Conservation (phyloP, 495 filamentous ascomycete genomes). For the Lasiosphaeria hispida region DNA sequence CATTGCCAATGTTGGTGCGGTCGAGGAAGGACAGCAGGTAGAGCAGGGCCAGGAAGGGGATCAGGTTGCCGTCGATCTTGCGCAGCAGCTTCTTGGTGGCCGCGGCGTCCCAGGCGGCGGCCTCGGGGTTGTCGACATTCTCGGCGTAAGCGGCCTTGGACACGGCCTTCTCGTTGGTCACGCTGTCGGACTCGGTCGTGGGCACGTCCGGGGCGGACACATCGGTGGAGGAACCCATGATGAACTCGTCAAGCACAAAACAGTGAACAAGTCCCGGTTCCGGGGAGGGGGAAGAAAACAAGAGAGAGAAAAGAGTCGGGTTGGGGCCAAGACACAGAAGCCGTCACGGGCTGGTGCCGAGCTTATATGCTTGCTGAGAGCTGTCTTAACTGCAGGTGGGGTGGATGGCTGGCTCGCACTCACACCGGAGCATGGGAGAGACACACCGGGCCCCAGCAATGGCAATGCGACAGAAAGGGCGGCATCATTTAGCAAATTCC, state of each 20-base stretch:
- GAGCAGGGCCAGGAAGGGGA: slow-evolving; percentile 53
- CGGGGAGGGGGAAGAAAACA: no score
- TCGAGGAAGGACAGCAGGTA: slow-evolving; percentile 74
- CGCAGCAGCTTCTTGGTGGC: slow-evolving; percentile 44
- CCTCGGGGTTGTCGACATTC: slow-evolving; percentile 19
- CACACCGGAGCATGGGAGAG: no score
- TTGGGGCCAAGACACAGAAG: no score
- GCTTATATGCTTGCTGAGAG: no score
- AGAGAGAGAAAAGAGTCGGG: no score
- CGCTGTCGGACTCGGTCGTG: slow-evolving; percentile 30
- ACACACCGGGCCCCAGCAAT: background rate
- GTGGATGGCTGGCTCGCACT: no score
- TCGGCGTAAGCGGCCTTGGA: slow-evolving; percentile 17
- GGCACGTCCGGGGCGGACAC: slow-evolving; percentile 25
- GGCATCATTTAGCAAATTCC: slow-evolving; percentile 15
- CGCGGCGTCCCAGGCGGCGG: slow-evolving; percentile 25
- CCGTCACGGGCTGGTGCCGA: no score
- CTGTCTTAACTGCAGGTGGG: no score
- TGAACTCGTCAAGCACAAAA: no score
- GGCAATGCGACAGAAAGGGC: slow-evolving; percentile 2
- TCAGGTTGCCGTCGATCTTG: slow-evolving; percentile 49
- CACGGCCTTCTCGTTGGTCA: slow-evolving; percentile 29
- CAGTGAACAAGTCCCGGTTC: no score
- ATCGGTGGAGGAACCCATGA: slow-evolving; percentile 29
- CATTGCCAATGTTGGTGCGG: slow-evolving; percentile 77